Base-by-base conservation (phyloP, 2,329 filamentous ascomycete species). In the Monosporascus sp. region DNA sequence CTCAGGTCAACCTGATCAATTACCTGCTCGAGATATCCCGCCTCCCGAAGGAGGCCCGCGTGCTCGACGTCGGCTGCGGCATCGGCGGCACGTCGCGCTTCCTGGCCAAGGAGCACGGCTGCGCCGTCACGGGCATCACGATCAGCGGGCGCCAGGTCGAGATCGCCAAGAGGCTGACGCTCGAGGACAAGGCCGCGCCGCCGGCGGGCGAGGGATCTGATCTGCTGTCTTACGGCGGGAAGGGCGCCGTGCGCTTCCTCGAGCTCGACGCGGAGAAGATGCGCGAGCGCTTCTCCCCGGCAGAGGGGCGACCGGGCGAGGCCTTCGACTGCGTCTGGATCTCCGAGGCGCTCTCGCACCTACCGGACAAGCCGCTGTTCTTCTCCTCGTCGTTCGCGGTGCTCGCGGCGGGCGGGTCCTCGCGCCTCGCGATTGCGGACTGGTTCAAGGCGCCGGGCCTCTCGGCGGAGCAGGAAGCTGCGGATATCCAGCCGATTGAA, bases 241-340 rank as follows among this genome's bases (percentile, higher is more conserved):
- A 46, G 4, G 67, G 71, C 22, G 69, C 65, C 1, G 79, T 83
- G 22, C 71, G 71, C 27, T 84, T 83, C 64, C 61, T 83, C 37
- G 81, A 84, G 68, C 73, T 85, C 5, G 82, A 85, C 61, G 82
- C 81, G 2, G 82, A 85, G 70, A 81, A 75, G 61, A 83, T 85
- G 79, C 76, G 74, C 2, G 74, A 78, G 1, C 71, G 72, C 63
- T 84, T 84, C 56, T 66, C 36, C 61, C 63, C 31, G 65, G 61
- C 48, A 64, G 58, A 38, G 27, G 49, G 40, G 24, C 17, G 41
- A 54, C 20, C 46, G 45, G 20, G 19, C 4, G 19, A 53, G 38
- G 20, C 41, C 2, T 84, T 84, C 58, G 80, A 84, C 59, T 74
- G 73, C 44, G 80, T 85, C 22, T 85, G 82, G 82, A 83, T 85